Evolutionary conservation across 495 filamentous ascomycete genomes (phyloP).

Genomic region (Coniosporium apollinis): DNA sequence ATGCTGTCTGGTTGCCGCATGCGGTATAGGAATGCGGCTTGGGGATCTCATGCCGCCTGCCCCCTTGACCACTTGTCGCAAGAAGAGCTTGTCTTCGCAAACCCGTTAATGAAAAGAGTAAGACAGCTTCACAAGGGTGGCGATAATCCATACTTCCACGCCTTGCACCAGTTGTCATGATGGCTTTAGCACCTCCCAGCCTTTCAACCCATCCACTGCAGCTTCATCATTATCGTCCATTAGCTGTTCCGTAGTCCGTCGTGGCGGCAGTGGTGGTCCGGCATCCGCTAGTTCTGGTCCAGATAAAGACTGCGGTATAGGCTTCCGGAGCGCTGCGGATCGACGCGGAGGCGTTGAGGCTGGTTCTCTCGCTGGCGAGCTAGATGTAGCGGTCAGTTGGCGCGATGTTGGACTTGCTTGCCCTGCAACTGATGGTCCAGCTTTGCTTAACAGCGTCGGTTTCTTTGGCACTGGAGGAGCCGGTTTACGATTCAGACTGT

Average conservation of each 20-base stretch:
- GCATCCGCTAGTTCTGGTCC: conserved; percentile 1
- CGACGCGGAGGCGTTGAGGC: neutral
- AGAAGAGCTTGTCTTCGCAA: too few species aligned
- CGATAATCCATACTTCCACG: too few species aligned
- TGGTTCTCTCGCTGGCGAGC: neutral
- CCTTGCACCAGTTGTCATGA: neutral
- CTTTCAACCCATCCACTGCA: conserved; percentile 8
- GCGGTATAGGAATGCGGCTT: too few species aligned
- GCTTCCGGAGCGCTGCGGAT: neutral
- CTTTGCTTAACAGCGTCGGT: conserved; percentile 18
- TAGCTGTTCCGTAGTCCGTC: conserved; percentile 8
- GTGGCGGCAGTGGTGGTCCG: conserved; percentile 13
- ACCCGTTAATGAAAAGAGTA: too few species aligned
- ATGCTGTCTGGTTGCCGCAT: too few species aligned
- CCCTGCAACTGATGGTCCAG: too few species aligned
- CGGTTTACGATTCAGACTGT: conserved; percentile 18
- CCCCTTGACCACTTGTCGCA: too few species aligned
- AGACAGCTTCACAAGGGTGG: too few species aligned
- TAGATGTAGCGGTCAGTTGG: conserved; percentile 1
- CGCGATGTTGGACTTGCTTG: neutral
- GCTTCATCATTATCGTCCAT: conserved; percentile 7
- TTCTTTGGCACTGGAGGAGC: conserved; percentile 27
- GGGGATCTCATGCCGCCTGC: too few species aligned
- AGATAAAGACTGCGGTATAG: conserved; percentile 4
- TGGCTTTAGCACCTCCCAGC: conserved; percentile 11